Evolutionary conservation across 805 yeast genomes (phyloP), one percentile per base, ranked within the genome.

Genomic region (Saccharomycopsis fibuligera): DNA sequence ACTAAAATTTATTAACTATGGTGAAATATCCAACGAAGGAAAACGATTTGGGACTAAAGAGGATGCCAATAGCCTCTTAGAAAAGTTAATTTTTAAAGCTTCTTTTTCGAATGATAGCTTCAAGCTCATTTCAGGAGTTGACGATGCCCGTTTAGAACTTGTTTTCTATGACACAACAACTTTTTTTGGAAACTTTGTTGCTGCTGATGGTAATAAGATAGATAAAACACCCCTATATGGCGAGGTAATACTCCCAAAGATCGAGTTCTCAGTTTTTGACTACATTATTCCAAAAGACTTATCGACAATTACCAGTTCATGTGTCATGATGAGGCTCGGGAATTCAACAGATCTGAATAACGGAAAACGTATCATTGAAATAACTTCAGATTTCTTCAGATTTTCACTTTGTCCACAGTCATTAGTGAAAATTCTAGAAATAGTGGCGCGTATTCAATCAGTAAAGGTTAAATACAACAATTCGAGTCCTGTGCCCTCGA

Each of bases 331-430:
- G 44, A 68, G 68, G 57, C 56, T 79, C 12, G 53, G 64, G n/a
- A 73, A 76, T 35, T 62, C 68, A 1, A 68, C 58, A 5, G 65
- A 60, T 9, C 9, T 8, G 9, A 35, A 40, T 6, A 33, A 29
- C 25, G 9, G 10, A 5, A 50, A 42, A 29, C 37, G 37, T 35
- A 35, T 29, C 14, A 36, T 48, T 14, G 51, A 48, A 38, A 29
- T 48, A 9, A 79, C 74, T 45, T 79, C 86, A 2, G 72, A 77
- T 4, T 74, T 75, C 57, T 77, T 78, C 45, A 69, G 89, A 37
- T 55, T 82, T 3, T 76, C 80, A 50, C 59, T 83, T 31, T 77
- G 79, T 45, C 79, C 87, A 0, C 65, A 67, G 6, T 68, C 76
- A 0, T 51, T 79, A 5, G 65, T 74, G 5, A 66, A 67, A 41